phyloP scores from a whole-genome alignment of 805 yeast species.

The Osmozyma mogii region DNA sequence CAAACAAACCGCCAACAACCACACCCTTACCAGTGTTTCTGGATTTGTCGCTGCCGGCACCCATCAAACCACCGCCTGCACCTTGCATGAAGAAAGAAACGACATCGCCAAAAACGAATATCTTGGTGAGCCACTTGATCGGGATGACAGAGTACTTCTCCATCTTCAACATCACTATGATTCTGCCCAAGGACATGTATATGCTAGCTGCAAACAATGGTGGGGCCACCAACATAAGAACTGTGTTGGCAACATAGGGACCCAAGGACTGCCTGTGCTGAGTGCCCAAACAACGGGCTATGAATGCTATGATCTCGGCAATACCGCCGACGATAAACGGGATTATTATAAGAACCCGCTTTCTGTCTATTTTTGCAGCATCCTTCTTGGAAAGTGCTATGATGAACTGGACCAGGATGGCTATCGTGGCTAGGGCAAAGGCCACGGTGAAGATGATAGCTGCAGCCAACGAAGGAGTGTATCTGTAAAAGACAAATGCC shows the following conservation, averaged over 20 bases:
- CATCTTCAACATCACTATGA: slow-evolving; percentile 12
- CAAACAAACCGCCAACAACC: slow-evolving; percentile 19
- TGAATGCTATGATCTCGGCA: slow-evolving; percentile 18
- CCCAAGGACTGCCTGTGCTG: slow-evolving; percentile 4
- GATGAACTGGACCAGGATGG: not conserved
- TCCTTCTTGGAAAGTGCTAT: not conserved
- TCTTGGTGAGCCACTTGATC: slow-evolving; percentile 14
- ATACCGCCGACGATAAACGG: slow-evolving; percentile 19
- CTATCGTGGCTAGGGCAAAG: not conserved
- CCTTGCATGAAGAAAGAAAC: slow-evolving; percentile 20
- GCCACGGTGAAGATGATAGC: not conserved
- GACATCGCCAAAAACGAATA: slow-evolving; percentile 25
- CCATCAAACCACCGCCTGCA: slow-evolving; percentile 25
- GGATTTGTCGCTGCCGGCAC: slow-evolving; percentile 1
- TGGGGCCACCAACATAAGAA: slow-evolving; percentile 21
- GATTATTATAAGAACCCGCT: not conserved
- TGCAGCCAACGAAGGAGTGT: not conserved
- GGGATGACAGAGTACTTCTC: slow-evolving; percentile 12
- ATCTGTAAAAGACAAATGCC: not conserved
- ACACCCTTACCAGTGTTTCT: slow-evolving; percentile 13
- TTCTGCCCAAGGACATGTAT: slow-evolving; percentile 22
- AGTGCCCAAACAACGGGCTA: slow-evolving; percentile 13
- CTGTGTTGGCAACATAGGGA: slow-evolving; percentile 17
- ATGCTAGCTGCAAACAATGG: slow-evolving; percentile 22
- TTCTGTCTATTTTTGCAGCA: not conserved